These are phyloP conservation scores for Penicillium paxilli DNA, from an alignment of 495 filamentous ascomycete species.

Conservation along the genomic window DNA sequence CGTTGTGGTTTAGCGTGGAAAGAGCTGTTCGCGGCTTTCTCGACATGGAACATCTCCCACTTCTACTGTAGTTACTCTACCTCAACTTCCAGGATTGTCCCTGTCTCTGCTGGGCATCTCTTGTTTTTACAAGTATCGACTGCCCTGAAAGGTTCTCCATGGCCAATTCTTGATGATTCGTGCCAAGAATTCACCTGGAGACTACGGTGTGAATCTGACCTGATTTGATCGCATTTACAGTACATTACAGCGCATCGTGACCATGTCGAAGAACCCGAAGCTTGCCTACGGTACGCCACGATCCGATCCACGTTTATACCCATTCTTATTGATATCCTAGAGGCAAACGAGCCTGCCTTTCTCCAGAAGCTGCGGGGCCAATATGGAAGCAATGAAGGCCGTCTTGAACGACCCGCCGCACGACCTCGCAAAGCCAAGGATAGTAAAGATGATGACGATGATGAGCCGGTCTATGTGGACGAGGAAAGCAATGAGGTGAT, in stretches of 20 bases:
- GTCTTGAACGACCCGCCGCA: constrained; percentile 41
- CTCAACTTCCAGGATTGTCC: no score
- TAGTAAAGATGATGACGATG: constrained; percentile 40
- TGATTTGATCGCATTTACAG: constrained; percentile 14
- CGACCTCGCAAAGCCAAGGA: constrained; percentile 40
- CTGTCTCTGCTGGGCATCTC: no score
- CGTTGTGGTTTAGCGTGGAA: constrained; percentile 36
- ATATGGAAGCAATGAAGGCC: constrained; percentile 36
- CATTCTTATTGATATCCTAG: constrained; percentile 19
- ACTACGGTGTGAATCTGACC: constrained; percentile 15
- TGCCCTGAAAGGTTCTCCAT: background rate
- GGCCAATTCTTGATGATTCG: background rate
- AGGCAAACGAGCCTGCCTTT: constrained; percentile 49
- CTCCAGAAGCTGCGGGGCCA: constrained; percentile 46
- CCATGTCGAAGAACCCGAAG: constrained; percentile 50
- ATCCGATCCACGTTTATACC: background rate
- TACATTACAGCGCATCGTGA: constrained; percentile 8
- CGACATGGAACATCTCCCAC: no score
- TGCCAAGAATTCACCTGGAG: background rate
- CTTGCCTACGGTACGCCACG: constrained; percentile 45
- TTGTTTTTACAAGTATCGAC: no score
- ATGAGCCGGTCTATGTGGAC: constrained; percentile 50
- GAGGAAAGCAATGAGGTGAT: constrained; percentile 50
- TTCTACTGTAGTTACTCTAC: no score
- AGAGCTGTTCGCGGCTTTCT: constrained; percentile 22